phyloP scores from a whole-genome alignment of 1,284 basidiomycete species.

The Cryptococcus sp. region DNA sequence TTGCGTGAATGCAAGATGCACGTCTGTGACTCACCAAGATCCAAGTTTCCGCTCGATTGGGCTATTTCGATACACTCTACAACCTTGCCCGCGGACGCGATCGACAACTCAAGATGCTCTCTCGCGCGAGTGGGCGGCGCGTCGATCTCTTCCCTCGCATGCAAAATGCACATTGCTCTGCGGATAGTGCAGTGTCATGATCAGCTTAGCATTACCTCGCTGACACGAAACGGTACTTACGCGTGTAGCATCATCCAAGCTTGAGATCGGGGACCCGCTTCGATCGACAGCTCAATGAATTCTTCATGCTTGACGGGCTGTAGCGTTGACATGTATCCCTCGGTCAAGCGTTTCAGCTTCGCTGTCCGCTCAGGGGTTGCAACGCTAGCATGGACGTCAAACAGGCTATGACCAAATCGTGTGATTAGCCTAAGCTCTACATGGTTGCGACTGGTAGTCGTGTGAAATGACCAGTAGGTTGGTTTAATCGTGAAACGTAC shows the following conservation, averaged over 20 bases:
- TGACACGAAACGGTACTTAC: slow-evolving; percentile 14
- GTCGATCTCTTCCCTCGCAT: slow-evolving; percentile 35
- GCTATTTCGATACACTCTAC: slow-evolving; percentile 25
- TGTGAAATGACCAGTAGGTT: background rate
- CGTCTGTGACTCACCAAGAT: slow-evolving; percentile 23
- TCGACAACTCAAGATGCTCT: slow-evolving; percentile 24
- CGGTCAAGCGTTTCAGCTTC: slow-evolving; percentile 22
- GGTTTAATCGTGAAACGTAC: slow-evolving; percentile 14
- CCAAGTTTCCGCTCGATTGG: slow-evolving; percentile 23
- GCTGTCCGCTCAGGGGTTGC: slow-evolving; percentile 21
- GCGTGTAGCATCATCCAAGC: slow-evolving; percentile 30
- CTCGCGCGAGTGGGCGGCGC: slow-evolving; percentile 11
- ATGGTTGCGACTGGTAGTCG: background rate
- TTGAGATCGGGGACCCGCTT: slow-evolving; percentile 17
- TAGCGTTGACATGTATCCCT: slow-evolving; percentile 28
- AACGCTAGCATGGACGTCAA: slow-evolving; percentile 15
- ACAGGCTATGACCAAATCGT: slow-evolving; percentile 11
- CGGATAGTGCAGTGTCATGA: background rate
- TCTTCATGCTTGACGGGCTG: slow-evolving; percentile 9
- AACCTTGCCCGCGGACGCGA: slow-evolving; percentile 26
- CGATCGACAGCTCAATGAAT: slow-evolving; percentile 12
- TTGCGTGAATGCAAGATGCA: too few species aligned
- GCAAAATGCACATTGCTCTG: slow-evolving; percentile 22
- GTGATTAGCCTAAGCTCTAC: background rate
- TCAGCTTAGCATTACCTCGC: background rate